Evolutionary conservation across 192 early-diverging fungal species (phyloP).

Genomic region (Mortierella antarctica): DNA sequence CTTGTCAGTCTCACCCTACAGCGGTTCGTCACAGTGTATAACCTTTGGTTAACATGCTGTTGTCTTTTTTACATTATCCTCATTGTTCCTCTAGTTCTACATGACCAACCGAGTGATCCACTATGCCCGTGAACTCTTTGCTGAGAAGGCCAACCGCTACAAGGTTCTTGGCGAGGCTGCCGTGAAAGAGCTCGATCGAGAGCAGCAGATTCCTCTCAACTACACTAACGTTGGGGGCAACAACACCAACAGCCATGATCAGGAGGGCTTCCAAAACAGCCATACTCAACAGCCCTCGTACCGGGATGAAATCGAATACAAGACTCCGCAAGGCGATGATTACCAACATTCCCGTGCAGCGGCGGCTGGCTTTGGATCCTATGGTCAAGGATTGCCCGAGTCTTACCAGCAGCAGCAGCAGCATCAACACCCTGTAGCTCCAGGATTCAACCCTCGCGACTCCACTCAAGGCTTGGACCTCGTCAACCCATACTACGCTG

Average conservation of each 20-base stretch:
- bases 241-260: slow-evolving; percentile 5
- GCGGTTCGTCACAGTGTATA: neutral
- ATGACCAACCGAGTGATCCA: slow-evolving; percentile 55
- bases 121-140: slow-evolving; percentile 47
- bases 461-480: slow-evolving; percentile 35
- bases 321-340: slow-evolving; percentile 12
- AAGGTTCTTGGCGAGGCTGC: slow-evolving; percentile 47
- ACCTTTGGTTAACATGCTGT: neutral
- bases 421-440: slow-evolving; percentile 15
- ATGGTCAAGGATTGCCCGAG: slow-evolving; percentile 6
- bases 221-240: slow-evolving; percentile 36
- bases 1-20: neutral
- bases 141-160: slow-evolving; percentile 22
- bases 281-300: slow-evolving; percentile 25
- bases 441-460: slow-evolving; percentile 32
- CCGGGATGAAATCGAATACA: slow-evolving; percentile 51
- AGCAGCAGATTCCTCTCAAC: slow-evolving; percentile 51
- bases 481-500: slow-evolving; percentile 42
- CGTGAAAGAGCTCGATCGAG: slow-evolving; percentile 41
- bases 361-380: slow-evolving; percentile 26
- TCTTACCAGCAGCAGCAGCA: slow-evolving; percentile 9
- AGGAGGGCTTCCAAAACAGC: slow-evolving; percentile 10
- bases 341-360: slow-evolving; percentile 19
- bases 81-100: slow-evolving; percentile 17
- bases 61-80: neutral